Evolutionary conservation across 179 eudicot genomes (phyloP).

Genomic region (Corrigiola litoralis): DNA sequence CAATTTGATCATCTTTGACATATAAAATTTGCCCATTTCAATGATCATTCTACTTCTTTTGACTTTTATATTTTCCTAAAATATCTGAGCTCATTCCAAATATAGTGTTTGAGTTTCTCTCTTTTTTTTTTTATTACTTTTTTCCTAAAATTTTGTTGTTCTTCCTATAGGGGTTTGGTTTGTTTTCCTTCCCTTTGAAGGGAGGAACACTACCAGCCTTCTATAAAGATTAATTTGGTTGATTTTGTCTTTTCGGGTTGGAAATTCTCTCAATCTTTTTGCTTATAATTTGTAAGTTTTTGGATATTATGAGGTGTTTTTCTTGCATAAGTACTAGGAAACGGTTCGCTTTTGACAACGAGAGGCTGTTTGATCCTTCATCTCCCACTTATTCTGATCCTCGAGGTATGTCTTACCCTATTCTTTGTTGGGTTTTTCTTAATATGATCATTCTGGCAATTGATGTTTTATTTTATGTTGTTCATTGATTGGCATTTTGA

Average conservation of each 20-base stretch:
- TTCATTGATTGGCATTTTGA: neutral
- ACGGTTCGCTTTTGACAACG: slow-evolving; percentile 35
- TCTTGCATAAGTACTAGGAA: slow-evolving; percentile 50
- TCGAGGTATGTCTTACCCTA: slow-evolving; percentile 33
- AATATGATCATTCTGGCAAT: too few species aligned
- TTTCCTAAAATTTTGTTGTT: neutral
- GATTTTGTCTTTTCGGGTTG: neutral
- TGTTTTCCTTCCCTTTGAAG: slow-evolving; percentile 8
- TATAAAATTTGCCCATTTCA: too few species aligned
- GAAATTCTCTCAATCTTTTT: neutral
- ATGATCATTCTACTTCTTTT: too few species aligned
- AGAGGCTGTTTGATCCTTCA: slow-evolving; percentile 24
- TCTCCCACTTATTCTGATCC: slow-evolving; percentile 26
- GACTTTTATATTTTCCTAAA: too few species aligned
- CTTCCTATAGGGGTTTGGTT: neutral
- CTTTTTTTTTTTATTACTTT: neutral
- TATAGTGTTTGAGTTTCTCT: neutral
- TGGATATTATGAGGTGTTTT: slow-evolving; percentile 55
- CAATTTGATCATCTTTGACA: too few species aligned
- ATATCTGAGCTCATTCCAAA: neutral
- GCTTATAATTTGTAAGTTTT: neutral
- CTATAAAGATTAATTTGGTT: neutral
- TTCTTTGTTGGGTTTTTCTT: neutral
- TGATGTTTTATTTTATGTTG: neutral
- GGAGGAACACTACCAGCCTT: slow-evolving; percentile 9